Conservation (phyloP, 352 stramenopile genomes). For the Phytopythium helicoides region DNA sequence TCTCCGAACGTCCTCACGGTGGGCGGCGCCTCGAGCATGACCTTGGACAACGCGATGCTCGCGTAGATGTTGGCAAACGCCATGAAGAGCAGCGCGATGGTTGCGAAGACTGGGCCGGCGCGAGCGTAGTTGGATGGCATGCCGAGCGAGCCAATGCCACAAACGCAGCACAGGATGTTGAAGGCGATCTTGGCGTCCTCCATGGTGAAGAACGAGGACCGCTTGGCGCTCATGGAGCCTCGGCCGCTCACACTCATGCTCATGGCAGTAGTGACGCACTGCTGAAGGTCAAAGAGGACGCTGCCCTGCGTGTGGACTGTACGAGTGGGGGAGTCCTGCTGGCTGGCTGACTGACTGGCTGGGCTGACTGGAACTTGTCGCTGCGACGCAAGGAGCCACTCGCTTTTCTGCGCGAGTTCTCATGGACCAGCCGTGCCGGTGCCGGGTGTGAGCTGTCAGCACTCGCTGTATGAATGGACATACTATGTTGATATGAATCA, state of each 20-base stretch:
- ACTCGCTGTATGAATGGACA: not conserved
- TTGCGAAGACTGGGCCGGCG: conserved; percentile 35
- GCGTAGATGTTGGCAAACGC: conserved; percentile 55
- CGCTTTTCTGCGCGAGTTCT: conserved; percentile 4
- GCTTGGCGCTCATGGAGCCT: too few species aligned
- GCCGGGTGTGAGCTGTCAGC: not conserved
- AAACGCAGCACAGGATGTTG: conserved; percentile 53
- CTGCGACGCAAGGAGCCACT: not conserved
- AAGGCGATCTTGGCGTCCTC: conserved; percentile 38
- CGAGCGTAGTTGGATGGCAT: conserved; percentile 57
- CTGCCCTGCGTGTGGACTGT: too few species aligned
- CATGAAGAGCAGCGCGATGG: conserved; percentile 51
- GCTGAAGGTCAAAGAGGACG: not conserved
- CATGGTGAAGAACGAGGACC: conserved; percentile 21
- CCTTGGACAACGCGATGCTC: conserved; percentile 37
- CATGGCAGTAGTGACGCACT: too few species aligned
- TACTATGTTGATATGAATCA: not conserved
- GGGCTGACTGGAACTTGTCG: not conserved
- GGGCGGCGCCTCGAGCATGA: conserved; percentile 28
- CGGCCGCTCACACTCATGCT: too few species aligned
- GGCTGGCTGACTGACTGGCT: not conserved
- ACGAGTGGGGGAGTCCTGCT: too few species aligned
- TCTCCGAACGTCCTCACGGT: conserved; percentile 47
- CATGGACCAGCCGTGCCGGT: conserved; percentile 4
- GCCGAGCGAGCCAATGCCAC: conserved; percentile 55